Percentiles rank a stretch among this genome's conserved stretches.
phyloP scores from a whole-genome alignment of 2,329 filamentous ascomycete species.

The Cladosporium halotolerans region DNA sequence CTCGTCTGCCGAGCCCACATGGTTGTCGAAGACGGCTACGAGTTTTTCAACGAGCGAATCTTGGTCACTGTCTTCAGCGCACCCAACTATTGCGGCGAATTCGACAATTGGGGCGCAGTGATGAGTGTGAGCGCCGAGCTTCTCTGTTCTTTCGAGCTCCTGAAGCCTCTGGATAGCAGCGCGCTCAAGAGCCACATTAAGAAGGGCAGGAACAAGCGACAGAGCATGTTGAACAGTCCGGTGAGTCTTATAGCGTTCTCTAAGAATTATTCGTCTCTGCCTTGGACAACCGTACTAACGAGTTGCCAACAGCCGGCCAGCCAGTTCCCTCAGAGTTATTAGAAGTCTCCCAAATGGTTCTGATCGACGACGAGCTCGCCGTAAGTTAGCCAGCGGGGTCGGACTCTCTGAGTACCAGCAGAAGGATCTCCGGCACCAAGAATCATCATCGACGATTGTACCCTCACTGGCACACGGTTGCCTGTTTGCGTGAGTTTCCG shows the following conservation, averaged over 20 bases:
- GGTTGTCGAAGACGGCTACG: conserved; percentile 98
- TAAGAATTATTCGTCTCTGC: conserved; percentile 12
- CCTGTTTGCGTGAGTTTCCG: no score
- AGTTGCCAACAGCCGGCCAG: conserved; percentile 38
- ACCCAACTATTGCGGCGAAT: conserved; percentile 97
- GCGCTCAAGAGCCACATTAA: conserved; percentile 98
- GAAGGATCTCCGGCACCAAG: no score
- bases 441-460: no score
- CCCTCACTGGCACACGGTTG: no score
- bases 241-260: conserved; percentile 51
- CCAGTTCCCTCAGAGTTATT: conserved; percentile 48
- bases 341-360: conserved; percentile 15
- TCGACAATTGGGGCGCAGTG: conserved; percentile 97
- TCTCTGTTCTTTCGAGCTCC: conserved; percentile 91
- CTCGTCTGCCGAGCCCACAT: conserved; percentile 95
- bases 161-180: conserved; percentile 93
- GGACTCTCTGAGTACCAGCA: no score
- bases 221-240: conserved; percentile 93
- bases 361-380: background rate
- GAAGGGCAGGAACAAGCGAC: conserved; percentile 89
- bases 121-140: conserved; percentile 95
- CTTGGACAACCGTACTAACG: conserved; percentile 11
- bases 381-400: no score
- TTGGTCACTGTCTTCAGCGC: conserved; percentile 96
- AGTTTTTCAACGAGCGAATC: conserved; percentile 94